phyloP scores from a whole-genome alignment of 164 flowering plant species.

The Annona cherimola region DNA sequence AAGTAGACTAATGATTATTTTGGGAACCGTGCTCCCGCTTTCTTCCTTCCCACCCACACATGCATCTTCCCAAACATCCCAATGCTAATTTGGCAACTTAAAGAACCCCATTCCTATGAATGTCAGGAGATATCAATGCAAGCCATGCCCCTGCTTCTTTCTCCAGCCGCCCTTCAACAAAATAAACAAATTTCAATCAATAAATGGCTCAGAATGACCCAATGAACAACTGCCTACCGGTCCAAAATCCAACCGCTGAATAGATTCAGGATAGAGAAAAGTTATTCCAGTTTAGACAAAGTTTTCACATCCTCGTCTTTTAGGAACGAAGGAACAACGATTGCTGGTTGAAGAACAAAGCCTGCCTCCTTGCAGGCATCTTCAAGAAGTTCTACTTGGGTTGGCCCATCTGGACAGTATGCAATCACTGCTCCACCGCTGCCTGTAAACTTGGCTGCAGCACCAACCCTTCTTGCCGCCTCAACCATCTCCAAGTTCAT shows the following conservation, averaged over 20 bases:
- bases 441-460: constrained; percentile 93
- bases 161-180: background rate
- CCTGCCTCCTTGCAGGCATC: constrained; percentile 68
- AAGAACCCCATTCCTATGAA: no score
- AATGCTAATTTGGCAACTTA: no score
- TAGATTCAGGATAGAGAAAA: background rate
- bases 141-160: background rate
- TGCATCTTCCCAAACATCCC: no score
- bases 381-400: constrained; percentile 67
- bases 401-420: constrained; percentile 73
- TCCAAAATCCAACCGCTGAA: background rate
- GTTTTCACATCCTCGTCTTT: constrained; percentile 51
- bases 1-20: no score
- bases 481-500: constrained; percentile 88
- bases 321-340: constrained; percentile 51
- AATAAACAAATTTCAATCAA: background rate
- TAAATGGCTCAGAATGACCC: background rate
- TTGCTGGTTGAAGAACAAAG: constrained; percentile 47
- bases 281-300: constrained; percentile 8
- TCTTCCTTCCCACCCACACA: no score
- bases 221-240: background rate
- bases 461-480: constrained; percentile 79
- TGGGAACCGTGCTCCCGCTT: no score
- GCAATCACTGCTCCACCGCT: constrained; percentile 96
- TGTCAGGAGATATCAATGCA: background rate